Evolutionary conservation across 2,329 filamentous ascomycete species (phyloP).

Genomic region (Epichloe glyceriae): DNA sequence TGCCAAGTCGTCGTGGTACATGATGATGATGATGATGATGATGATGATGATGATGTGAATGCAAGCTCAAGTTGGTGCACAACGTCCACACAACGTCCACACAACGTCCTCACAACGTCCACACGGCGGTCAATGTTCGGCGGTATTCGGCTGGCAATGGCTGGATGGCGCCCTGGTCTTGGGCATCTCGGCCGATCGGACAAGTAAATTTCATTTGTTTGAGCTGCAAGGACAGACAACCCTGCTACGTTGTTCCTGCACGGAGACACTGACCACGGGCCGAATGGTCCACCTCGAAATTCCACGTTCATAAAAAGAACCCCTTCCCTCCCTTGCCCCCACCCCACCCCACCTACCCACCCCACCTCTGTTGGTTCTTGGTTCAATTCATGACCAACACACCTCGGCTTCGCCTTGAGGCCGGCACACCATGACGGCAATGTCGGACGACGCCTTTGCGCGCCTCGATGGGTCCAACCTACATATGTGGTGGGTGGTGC

Average conservation of each 20-base stretch:
- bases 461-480: too few species aligned
- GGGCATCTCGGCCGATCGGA: not conserved
- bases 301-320: too few species aligned
- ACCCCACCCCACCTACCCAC: too few species aligned
- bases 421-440: too few species aligned
- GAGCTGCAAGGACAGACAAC: not conserved
- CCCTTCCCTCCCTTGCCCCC: too few species aligned
- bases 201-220: not conserved
- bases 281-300: too few species aligned
- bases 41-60: not conserved
- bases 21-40: not conserved
- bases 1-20: not conserved
- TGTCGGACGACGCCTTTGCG: too few species aligned
- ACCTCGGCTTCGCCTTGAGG: not conserved
- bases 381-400: not conserved
- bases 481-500: too few species aligned
- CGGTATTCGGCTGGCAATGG: not conserved
- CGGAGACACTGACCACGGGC: too few species aligned
- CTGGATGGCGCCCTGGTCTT: not conserved
- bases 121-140: not conserved
- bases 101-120: not conserved
- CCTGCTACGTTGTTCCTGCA: too few species aligned
- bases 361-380: not conserved
- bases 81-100: not conserved
- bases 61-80: not conserved